Conservation (phyloP, 176 grass and related monocot species). For the Pontederia crassipes region DNA sequence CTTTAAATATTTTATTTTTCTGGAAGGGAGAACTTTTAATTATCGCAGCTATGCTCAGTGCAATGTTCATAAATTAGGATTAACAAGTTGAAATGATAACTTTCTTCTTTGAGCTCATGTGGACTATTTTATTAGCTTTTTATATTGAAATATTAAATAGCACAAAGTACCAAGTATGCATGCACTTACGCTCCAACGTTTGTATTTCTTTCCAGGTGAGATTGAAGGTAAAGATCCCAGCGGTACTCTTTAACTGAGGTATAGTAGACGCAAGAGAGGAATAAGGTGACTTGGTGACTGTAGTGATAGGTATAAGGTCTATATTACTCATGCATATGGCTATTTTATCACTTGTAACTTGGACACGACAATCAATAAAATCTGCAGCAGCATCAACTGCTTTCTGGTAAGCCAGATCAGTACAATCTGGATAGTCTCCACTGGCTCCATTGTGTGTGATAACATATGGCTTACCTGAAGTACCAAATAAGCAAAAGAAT, state of each 20-base stretch:
- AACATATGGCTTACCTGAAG: slow-evolving; percentile 45
- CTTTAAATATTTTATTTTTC: too few relatives aligned
- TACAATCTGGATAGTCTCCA: slow-evolving; percentile 73
- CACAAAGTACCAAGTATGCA: slow-evolving; percentile 3
- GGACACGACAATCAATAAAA: slow-evolving; percentile 77
- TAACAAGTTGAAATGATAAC: too few relatives aligned
- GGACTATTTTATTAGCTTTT: neutral
- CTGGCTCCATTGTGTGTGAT: slow-evolving; percentile 83
- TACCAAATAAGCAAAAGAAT: slow-evolving; percentile 1
- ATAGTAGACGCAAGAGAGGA: slow-evolving; percentile 14
- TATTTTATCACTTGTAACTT: slow-evolving; percentile 50
- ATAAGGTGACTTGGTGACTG: slow-evolving; percentile 37
- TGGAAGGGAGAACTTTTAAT: neutral
- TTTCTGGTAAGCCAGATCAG: slow-evolving; percentile 51
- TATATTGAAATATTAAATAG: neutral
- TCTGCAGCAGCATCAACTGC: slow-evolving; percentile 63
- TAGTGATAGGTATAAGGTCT: slow-evolving; percentile 37
- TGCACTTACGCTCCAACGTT: slow-evolving; percentile 48
- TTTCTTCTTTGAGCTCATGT: neutral
- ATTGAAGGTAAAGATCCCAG: slow-evolving; percentile 82
- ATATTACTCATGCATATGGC: slow-evolving; percentile 85
- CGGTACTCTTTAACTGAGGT: neutral
- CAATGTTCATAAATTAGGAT: neutral
- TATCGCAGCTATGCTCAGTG: neutral
- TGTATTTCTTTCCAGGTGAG: slow-evolving; percentile 54